phyloP scores from a whole-genome alignment of 169 alveolate genomes.

The Toxoplasma gondii region DNA sequence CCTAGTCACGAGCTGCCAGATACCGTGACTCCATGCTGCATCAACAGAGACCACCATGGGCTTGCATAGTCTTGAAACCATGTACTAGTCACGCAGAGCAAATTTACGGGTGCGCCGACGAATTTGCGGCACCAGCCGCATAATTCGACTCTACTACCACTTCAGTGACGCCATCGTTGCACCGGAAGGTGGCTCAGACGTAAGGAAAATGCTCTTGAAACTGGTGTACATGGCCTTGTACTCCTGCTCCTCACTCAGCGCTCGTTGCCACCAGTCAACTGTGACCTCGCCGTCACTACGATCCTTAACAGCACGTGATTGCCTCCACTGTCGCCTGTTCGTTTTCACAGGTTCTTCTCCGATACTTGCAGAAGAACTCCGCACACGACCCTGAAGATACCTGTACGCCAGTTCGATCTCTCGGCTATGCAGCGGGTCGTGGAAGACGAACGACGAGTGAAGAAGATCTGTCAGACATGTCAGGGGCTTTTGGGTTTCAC shows the following conservation, averaged over 20 bases:
- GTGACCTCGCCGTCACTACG: background rate
- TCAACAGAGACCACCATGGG: too few species aligned
- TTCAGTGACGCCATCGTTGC: background rate
- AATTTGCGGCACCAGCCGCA: too few species aligned
- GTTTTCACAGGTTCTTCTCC: background rate
- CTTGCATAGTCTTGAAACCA: too few species aligned
- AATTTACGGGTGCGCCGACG: too few species aligned
- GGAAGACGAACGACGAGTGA: background rate
- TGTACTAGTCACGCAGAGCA: too few species aligned
- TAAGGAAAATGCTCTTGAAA: background rate
- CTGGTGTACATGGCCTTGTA: background rate
- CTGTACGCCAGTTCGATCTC: background rate
- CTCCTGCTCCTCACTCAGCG: background rate
- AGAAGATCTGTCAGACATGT: background rate
- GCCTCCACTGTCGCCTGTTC: background rate
- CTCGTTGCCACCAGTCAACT: slow-evolving; percentile 10
- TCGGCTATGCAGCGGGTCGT: background rate
- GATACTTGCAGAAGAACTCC: background rate
- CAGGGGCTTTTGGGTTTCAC: background rate
- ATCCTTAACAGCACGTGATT: background rate
- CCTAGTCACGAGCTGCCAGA: too few species aligned
- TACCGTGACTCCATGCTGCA: too few species aligned
- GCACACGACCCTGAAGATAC: slow-evolving; percentile 21
- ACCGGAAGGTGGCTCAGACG: background rate
- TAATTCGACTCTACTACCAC: background rate